These are phyloP conservation scores for Trichopus zeylanicus DNA, from an alignment of 116 monocot species.

Conservation along the genomic window DNA sequence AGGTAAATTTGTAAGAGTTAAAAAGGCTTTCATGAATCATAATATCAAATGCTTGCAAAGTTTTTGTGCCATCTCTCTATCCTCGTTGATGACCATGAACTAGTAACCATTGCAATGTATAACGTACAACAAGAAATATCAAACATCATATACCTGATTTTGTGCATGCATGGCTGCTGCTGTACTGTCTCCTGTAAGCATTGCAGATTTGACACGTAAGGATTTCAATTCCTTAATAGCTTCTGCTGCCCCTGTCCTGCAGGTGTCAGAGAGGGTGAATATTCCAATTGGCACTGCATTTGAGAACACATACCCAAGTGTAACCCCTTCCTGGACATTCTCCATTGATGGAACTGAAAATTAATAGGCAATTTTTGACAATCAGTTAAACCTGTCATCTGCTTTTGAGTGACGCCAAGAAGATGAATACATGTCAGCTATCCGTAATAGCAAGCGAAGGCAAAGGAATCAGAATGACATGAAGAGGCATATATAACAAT, in stretches of 20 bases:
- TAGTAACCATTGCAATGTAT: too few relatives aligned
- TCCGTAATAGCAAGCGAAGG: too few relatives aligned
- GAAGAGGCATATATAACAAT: too few relatives aligned
- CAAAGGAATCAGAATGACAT: too few relatives aligned
- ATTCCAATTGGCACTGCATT: conserved; percentile 38
- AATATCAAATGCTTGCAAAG: too few relatives aligned
- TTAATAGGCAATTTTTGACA: not conserved
- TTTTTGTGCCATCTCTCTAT: too few relatives aligned
- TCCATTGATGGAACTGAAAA: conserved; percentile 41
- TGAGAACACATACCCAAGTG: conserved; percentile 53
- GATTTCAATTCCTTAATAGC: conserved; percentile 54
- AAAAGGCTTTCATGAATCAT: too few relatives aligned
- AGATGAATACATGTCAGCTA: too few relatives aligned
- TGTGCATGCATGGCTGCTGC: conserved; percentile 64
- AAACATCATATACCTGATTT: conserved; percentile 45
- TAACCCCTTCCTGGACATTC: conserved; percentile 44
- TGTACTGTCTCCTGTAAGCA: conserved; percentile 96
- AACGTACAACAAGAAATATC: not conserved
- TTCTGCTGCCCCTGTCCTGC: conserved; percentile 67
- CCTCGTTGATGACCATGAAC: too few relatives aligned
- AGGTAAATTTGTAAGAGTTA: too few relatives aligned
- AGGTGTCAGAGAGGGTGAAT: conserved; percentile 76
- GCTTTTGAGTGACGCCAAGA: not conserved
- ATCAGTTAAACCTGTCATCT: not conserved
- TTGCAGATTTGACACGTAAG: conserved; percentile 57